Conservation (phyloP, 1,284 basidiomycete species). For the Tetrapyrgos nigripes region DNA sequence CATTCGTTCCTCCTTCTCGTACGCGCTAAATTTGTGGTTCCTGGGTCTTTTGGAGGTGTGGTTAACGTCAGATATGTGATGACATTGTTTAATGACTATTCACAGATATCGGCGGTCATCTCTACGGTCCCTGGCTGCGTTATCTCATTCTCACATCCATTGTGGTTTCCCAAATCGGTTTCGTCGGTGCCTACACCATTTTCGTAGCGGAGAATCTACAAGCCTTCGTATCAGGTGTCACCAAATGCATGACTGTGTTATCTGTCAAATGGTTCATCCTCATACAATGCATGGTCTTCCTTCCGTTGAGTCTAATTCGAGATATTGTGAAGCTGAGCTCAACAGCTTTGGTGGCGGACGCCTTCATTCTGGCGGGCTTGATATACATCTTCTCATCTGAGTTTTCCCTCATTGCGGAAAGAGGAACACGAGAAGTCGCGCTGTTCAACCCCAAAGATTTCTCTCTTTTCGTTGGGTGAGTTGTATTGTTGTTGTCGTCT, state of each 20-base stretch:
- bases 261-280: slow-evolving; percentile 79
- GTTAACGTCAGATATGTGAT: slow-evolving; percentile 4
- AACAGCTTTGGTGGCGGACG: slow-evolving; percentile 93
- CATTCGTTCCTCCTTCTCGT: slow-evolving; percentile 96
- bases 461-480: slow-evolving; percentile 90
- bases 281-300: slow-evolving; percentile 84
- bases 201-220: slow-evolving; percentile 93
- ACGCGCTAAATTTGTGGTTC: slow-evolving; percentile 87
- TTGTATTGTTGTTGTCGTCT: slow-evolving; percentile 10
- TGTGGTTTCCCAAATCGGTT: slow-evolving; percentile 89
- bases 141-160: slow-evolving; percentile 90
- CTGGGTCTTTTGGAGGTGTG: slow-evolving; percentile 92
- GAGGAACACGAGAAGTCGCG: slow-evolving; percentile 84
- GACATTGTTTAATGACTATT: slow-evolving; percentile 10
- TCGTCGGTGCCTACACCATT: slow-evolving; percentile 92
- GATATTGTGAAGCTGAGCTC: slow-evolving; percentile 93
- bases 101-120: slow-evolving; percentile 89
- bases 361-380: slow-evolving; percentile 91
- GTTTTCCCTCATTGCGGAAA: slow-evolving; percentile 64
- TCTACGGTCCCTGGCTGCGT: slow-evolving; percentile 96
- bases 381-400: slow-evolving; percentile 89
- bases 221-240: slow-evolving; percentile 87
- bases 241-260: slow-evolving; percentile 76
- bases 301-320: slow-evolving; percentile 86
- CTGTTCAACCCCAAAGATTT: slow-evolving; percentile 92